A percentile compares a stretch with the other conserved stretches of the same genome.
Conservation (phyloP, 176 grass and related monocot species). For the Oropetium thomaeum region DNA sequence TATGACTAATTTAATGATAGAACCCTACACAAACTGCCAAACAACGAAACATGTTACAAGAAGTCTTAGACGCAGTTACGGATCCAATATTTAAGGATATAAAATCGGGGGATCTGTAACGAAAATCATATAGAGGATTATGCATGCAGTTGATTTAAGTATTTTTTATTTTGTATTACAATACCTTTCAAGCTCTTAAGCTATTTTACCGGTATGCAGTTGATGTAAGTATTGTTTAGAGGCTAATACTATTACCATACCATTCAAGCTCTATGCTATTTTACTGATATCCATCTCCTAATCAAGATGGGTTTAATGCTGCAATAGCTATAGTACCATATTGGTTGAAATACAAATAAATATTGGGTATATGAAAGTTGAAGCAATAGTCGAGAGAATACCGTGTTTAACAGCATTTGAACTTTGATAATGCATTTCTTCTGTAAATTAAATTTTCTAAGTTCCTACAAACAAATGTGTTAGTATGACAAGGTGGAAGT, state of each 20-base stretch:
- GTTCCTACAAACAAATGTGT: background rate
- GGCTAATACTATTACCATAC: background rate
- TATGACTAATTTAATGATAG: background rate
- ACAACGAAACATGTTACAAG: too few species aligned
- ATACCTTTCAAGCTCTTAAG: background rate
- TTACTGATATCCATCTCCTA: background rate
- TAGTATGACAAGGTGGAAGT: background rate
- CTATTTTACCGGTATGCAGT: background rate
- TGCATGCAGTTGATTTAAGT: background rate
- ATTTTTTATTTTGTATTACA: slow-evolving; percentile 9
- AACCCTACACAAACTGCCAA: background rate
- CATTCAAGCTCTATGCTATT: background rate
- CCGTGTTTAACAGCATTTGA: background rate
- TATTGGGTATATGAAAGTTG: slow-evolving; percentile 4
- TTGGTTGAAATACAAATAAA: background rate
- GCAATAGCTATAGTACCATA: background rate
- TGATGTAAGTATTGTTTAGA: background rate
- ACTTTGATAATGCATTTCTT: background rate
- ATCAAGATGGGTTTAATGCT: background rate
- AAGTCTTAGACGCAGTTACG: background rate
- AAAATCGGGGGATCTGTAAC: background rate
- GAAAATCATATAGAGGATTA: background rate
- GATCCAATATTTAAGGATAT: background rate
- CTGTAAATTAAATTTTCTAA: background rate
- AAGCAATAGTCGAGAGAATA: background rate